Conservation (phyloP, 106 monocot species). For the Posidonia australis region DNA sequence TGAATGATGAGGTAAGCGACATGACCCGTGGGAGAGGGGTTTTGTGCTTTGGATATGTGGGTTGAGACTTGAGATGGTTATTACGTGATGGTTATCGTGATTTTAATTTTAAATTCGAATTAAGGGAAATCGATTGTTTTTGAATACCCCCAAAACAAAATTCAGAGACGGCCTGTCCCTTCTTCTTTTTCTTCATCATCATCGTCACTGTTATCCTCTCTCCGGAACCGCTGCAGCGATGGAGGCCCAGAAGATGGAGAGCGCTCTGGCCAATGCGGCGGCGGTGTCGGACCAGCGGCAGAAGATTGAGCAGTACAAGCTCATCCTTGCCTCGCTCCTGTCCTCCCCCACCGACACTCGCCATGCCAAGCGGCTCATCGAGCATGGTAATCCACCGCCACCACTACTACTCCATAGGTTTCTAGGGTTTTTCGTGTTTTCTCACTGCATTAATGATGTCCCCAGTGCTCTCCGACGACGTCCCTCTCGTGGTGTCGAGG, state of each 20-base stretch:
- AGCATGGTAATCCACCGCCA: constrained; percentile 50
- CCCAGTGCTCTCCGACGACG: constrained; percentile 87
- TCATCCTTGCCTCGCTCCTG: constrained; percentile 69
- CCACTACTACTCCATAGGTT: neutral
- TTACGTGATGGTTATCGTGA: no score
- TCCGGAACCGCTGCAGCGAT: neutral
- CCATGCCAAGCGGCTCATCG: constrained; percentile 87
- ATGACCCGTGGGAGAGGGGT: no score
- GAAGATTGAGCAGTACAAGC: constrained; percentile 95
- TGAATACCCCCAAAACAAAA: no score
- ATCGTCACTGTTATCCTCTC: no score
- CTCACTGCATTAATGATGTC: neutral
- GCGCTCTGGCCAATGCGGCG: constrained; percentile 56
- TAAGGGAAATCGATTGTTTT: no score
- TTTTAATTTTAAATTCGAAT: no score
- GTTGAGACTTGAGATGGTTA: no score
- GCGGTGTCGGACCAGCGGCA: constrained; percentile 76
- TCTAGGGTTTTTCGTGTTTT: neutral
- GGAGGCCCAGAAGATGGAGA: constrained; percentile 39
- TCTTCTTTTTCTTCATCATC: no score
- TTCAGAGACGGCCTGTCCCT: no score
- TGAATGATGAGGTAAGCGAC: no score
- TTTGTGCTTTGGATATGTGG: no score
- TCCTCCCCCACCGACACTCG: constrained; percentile 43
- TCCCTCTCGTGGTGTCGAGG: constrained; percentile 88